A percentile compares a stretch with the other conserved stretches of the same genome.
Evolutionary conservation across 2,329 filamentous ascomycete genomes (phyloP).

Genomic region (Huntiella abstrusa): DNA sequence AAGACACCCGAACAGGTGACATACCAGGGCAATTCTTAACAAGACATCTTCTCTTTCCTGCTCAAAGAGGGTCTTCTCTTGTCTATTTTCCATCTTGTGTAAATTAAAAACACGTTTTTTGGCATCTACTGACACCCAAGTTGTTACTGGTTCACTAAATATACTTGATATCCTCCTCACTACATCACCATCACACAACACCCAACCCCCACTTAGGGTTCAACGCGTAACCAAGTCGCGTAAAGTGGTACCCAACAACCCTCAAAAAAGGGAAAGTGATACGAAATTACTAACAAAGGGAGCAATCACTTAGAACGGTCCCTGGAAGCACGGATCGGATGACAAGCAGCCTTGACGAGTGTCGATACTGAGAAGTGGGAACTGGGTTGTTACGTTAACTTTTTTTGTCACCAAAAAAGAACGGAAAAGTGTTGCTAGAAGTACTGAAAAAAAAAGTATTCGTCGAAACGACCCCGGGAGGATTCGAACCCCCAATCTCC

Average conservation of each 20-base stretch:
- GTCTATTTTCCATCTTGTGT: not conserved
- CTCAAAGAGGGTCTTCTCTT: conserved; percentile 47
- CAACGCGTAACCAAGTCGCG: too few relatives aligned
- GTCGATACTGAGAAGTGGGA: not conserved
- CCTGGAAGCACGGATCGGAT: too few relatives aligned
- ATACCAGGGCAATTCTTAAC: conserved; percentile 52
- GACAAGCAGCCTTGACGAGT: not conserved
- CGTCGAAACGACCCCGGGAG: conserved; percentile 9
- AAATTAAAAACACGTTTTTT: too few relatives aligned
- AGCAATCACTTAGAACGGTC: not conserved
- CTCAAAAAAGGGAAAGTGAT: not conserved
- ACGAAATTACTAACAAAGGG: not conserved
- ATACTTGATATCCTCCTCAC: too few relatives aligned
- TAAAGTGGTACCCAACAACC: too few relatives aligned
- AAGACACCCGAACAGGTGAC: conserved; percentile 12
- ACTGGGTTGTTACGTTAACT: not conserved
- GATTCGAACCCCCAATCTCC: conserved; percentile 12
- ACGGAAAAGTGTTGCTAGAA: too few relatives aligned
- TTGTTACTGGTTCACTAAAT: too few relatives aligned
- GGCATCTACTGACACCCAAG: too few relatives aligned
- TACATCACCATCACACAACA: too few relatives aligned
- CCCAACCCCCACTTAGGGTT: too few relatives aligned
- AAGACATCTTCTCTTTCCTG: conserved; percentile 55
- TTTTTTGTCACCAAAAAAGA: not conserved
- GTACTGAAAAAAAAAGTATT: too few relatives aligned